Conservation (phyloP, 345 rosid genomes). For the Dipteronia dyeriana region DNA sequence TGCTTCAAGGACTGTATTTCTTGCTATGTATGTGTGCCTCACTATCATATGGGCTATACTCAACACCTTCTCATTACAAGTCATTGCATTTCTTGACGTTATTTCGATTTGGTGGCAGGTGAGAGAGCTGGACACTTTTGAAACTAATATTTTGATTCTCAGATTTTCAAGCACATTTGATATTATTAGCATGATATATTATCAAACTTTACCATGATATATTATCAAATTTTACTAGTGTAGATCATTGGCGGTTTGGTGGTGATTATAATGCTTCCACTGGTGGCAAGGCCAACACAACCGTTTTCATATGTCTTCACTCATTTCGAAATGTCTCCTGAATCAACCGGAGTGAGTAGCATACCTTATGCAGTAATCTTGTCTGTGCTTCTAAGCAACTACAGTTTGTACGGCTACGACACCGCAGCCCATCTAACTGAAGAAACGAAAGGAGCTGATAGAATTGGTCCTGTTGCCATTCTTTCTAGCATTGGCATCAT, state of each 20-base stretch:
- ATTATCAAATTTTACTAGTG: background rate
- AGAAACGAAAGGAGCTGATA: slow-evolving; percentile 68
- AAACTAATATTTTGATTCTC: background rate
- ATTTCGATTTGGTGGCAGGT: slow-evolving; percentile 74
- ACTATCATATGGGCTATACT: slow-evolving; percentile 63
- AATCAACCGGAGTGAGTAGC: slow-evolving; percentile 54
- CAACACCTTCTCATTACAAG: slow-evolving; percentile 57
- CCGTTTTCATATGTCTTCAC: slow-evolving; percentile 55
- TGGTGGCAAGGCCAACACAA: slow-evolving; percentile 48
- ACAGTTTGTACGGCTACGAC: slow-evolving; percentile 59
- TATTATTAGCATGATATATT: background rate
- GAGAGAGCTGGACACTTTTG: slow-evolving; percentile 17
- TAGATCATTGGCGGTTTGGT: slow-evolving; percentile 21
- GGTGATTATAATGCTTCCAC: slow-evolving; percentile 51
- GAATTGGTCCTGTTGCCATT: slow-evolving; percentile 61
- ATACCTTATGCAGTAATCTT: slow-evolving; percentile 54
- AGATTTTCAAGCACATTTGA: background rate
- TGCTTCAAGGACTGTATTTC: slow-evolving; percentile 56
- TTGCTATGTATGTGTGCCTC: slow-evolving; percentile 57
- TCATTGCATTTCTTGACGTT: slow-evolving; percentile 57
- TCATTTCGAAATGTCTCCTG: slow-evolving; percentile 46
- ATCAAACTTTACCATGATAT: too few species aligned
- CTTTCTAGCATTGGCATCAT: slow-evolving; percentile 63
- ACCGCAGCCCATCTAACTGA: slow-evolving; percentile 68
- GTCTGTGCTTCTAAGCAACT: slow-evolving; percentile 59